Percentiles rank a stretch among this genome's conserved stretches.
Conservation (phyloP, 2,329 filamentous ascomycete genomes). For the Diplodia sapinea region DNA sequence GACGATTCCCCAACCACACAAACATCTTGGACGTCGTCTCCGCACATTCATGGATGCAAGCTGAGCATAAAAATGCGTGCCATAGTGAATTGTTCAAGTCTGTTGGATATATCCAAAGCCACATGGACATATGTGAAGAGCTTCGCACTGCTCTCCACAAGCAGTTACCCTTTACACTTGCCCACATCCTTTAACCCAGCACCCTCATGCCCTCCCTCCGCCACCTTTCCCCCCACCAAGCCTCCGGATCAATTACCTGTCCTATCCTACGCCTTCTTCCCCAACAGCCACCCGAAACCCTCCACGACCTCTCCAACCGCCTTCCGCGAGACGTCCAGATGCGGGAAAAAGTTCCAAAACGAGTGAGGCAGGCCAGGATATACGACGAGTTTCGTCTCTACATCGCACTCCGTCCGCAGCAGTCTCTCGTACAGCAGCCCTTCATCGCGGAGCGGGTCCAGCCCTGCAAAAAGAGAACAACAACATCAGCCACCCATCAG, state of each 20-base stretch:
- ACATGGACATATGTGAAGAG: background rate
- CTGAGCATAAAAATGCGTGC: no score
- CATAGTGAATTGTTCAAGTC: no score
- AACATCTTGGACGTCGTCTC: no score
- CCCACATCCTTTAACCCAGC: background rate
- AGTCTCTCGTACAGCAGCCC: conserved; percentile 59
- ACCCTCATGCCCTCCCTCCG: background rate
- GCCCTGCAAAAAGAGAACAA: background rate
- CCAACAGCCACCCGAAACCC: conserved; percentile 47
- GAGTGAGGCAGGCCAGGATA: conserved; percentile 53
- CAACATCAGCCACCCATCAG: no score
- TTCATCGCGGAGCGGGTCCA: conserved; percentile 61
- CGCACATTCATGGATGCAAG: no score
- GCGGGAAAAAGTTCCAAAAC: conserved; percentile 45
- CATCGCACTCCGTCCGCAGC: conserved; percentile 51
- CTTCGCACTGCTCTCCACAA: background rate
- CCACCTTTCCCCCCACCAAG: background rate
- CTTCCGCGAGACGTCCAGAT: conserved; percentile 38
- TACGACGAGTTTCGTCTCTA: conserved; percentile 54
- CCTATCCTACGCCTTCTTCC: background rate
- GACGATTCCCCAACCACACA: no score
- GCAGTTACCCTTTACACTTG: no score
- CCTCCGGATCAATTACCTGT: background rate
- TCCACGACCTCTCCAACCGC: conserved; percentile 40
- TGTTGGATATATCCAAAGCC: background rate